These are phyloP conservation scores for Anthracocystis walkeri DNA, from an alignment of 1,284 basidiomycete genomes.

Conservation along the genomic window DNA sequence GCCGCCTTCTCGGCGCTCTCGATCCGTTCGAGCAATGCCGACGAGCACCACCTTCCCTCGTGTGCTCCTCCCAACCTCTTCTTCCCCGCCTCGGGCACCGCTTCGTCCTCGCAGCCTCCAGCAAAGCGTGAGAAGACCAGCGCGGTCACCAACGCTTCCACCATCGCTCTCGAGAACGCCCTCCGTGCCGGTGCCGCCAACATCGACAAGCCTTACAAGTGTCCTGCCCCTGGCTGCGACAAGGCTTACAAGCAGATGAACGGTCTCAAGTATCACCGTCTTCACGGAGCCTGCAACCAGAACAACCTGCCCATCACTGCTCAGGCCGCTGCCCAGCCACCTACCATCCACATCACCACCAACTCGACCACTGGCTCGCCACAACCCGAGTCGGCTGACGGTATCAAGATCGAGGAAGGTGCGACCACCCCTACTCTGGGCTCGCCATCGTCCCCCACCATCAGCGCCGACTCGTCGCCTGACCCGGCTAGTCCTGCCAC, in stretches of 20 bases:
- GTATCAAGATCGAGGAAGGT: conserved; percentile 44
- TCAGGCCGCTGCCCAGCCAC: conserved; percentile 46
- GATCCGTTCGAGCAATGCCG: conserved; percentile 52
- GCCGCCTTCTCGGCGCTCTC: conserved; percentile 66
- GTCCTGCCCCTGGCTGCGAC: conserved; percentile 96
- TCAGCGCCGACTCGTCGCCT: conserved; percentile 31
- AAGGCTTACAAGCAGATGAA: conserved; percentile 99
- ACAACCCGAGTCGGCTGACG: conserved; percentile 46
- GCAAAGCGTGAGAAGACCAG: conserved; percentile 63
- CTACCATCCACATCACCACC: conserved; percentile 45
- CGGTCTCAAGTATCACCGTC: conserved; percentile 95
- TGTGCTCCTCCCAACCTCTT: conserved; percentile 69
- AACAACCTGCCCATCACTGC: conserved; percentile 56
- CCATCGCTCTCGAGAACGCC: conserved; percentile 36
- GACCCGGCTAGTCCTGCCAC: conserved; percentile 41
- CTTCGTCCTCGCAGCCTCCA: conserved; percentile 51
- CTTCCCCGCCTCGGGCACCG: conserved; percentile 65
- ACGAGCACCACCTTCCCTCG: conserved; percentile 66
- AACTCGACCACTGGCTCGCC: conserved; percentile 42
- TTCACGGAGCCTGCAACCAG: conserved; percentile 83
- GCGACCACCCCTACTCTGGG: conserved; percentile 11
- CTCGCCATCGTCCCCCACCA: conserved; percentile 35
- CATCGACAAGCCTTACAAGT: conserved; percentile 87
- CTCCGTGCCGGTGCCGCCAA: conserved; percentile 36
- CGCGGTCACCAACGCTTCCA: conserved; percentile 36